Percentiles rank a stretch among this genome's conserved stretches.
These are phyloP conservation scores for Microdochium paspali DNA, from an alignment of 2,329 filamentous ascomycete genomes.

Conservation along the genomic window DNA sequence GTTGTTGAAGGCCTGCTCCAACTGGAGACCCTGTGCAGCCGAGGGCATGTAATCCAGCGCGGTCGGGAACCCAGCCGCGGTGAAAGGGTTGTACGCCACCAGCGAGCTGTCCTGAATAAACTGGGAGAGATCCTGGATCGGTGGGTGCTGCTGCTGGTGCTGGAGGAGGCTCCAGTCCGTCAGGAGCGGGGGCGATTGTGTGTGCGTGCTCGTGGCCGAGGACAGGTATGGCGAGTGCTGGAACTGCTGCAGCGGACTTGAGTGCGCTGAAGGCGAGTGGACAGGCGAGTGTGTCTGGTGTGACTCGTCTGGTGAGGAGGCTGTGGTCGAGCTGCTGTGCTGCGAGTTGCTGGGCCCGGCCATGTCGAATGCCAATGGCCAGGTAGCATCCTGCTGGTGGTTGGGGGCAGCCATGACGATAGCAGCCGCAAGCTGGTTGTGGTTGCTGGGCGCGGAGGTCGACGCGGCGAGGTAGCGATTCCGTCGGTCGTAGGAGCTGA, in stretches of 20 bases:
- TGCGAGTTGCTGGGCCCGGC: conserved; percentile 18
- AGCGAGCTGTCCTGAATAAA: conserved; percentile 50
- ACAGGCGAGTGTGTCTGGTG: conserved; percentile 33
- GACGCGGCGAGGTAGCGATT: conserved; percentile 37
- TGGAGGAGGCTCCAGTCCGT: conserved; percentile 55
- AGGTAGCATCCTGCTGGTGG: conserved; percentile 31
- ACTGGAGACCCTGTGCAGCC: conserved; percentile 50
- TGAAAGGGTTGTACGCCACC: conserved; percentile 44
- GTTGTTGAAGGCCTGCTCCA: conserved; percentile 54
- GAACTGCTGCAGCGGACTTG: conserved; percentile 41
- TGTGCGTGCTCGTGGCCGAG: conserved; percentile 28
- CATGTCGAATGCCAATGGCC: conserved; percentile 23
- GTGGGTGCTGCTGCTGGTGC: conserved; percentile 37
- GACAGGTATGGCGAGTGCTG: conserved; percentile 46
- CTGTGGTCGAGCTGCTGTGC: conserved; percentile 27
- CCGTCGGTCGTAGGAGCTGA: conserved; percentile 48
- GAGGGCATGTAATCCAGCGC: conserved; percentile 52
- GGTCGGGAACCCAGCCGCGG: conserved; percentile 37
- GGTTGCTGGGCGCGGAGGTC: conserved; percentile 4
- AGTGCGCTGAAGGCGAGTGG: conserved; percentile 26
- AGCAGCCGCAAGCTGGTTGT: conserved; percentile 25
- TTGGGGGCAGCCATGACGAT: conserved; percentile 27
- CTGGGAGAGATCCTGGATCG: conserved; percentile 35
- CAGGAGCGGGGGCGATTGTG: conserved; percentile 36
- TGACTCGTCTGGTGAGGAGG: conserved; percentile 41